Conservation (phyloP, 768 basidiomycete species). For the Trametes villosa region DNA sequence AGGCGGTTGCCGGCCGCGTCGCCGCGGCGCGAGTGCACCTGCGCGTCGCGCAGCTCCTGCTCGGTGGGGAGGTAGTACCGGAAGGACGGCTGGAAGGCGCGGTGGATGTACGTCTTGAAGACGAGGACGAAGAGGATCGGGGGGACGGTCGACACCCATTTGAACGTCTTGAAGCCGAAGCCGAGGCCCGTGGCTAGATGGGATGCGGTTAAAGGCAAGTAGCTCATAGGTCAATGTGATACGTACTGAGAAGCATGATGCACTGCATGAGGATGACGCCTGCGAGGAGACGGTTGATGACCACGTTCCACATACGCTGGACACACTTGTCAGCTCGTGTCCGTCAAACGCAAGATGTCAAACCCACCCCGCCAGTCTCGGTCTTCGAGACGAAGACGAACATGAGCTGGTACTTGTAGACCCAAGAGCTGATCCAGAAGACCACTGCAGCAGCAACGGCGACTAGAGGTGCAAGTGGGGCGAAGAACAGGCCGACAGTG, state of each 20-base stretch:
- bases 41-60: constrained; percentile 70
- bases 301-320: constrained; percentile 92
- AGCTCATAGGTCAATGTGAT: neutral
- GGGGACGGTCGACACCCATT: constrained; percentile 85
- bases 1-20: constrained; percentile 77
- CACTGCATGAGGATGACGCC: constrained; percentile 86
- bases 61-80: constrained; percentile 84
- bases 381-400: constrained; percentile 89
- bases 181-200: constrained; percentile 82
- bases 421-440: constrained; percentile 85
- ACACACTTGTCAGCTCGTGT: neutral
- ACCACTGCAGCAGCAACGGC: constrained; percentile 80
- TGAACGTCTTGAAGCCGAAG: constrained; percentile 66
- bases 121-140: constrained; percentile 76
- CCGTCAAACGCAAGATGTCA: neutral
- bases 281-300: constrained; percentile 84
- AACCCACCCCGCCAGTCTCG: constrained; percentile 89
- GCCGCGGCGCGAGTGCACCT: constrained; percentile 77
- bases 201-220: constrained; percentile 8
- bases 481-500: constrained; percentile 93
- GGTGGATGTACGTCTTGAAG: constrained; percentile 87
- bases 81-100: constrained; percentile 69
- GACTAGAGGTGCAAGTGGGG: constrained; percentile 92
- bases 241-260: constrained; percentile 85
- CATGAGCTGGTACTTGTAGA: constrained; percentile 97